A percentile compares a stretch with the other conserved stretches of the same genome.
Conservation (phyloP, 169 alveolate species). For the Plasmodium knowlesi region DNA sequence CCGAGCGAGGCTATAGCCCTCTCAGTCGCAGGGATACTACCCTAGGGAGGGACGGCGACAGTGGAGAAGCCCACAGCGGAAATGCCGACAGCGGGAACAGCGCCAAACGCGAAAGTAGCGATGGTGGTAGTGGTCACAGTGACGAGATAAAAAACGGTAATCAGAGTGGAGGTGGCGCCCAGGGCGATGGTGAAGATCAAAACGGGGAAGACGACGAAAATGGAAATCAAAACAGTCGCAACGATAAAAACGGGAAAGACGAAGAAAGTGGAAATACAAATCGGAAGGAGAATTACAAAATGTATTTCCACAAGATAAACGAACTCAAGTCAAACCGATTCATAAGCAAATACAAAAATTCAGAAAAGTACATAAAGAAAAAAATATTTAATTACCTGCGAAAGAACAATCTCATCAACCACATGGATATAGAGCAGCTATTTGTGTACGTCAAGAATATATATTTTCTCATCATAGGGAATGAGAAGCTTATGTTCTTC, state of each 20-base stretch:
- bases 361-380: constrained; percentile 27
- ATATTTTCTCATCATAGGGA: constrained; percentile 19
- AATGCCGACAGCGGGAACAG: background rate
- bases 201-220: background rate
- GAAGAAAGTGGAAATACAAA: background rate
- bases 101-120: background rate
- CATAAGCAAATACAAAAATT: constrained; percentile 10
- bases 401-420: constrained; percentile 17
- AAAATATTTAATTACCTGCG: constrained; percentile 45
- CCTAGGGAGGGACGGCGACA: background rate
- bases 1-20: background rate
- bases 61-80: background rate
- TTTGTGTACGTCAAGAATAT: constrained; percentile 26
- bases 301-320: constrained; percentile 15
- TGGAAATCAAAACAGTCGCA: too few relatives aligned
- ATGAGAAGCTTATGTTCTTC: constrained; percentile 26
- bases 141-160: too few relatives aligned
- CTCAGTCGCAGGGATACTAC: background rate
- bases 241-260: background rate
- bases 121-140: background rate
- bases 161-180: background rate
- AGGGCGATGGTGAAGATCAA: background rate
- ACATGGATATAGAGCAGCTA: constrained; percentile 12
- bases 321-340: constrained; percentile 26
- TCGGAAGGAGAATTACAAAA: background rate